Conservation (phyloP, 208 protist genomes). For the Leishmania tropica region DNA sequence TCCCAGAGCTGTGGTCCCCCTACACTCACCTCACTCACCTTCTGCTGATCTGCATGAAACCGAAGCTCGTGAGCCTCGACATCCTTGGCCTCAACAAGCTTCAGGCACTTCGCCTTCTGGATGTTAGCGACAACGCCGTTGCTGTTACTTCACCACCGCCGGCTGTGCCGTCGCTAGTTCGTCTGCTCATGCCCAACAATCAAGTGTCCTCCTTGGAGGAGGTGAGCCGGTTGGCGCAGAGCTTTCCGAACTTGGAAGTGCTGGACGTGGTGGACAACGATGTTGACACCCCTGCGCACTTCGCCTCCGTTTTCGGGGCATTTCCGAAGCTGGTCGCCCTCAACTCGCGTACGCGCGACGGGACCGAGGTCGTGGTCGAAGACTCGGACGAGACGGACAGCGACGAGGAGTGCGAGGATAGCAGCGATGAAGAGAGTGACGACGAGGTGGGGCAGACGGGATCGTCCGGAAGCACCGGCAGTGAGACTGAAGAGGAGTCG, state of each 20-base stretch:
- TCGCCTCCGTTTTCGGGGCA: conserved; percentile 49
- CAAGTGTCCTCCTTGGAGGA: conserved; percentile 48
- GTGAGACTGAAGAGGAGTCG: conserved; percentile 15
- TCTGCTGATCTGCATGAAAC: conserved; percentile 70
- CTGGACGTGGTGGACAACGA: conserved; percentile 69
- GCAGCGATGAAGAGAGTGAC: conserved; percentile 7
- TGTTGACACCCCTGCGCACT: conserved; percentile 48
- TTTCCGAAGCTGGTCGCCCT: conserved; percentile 60
- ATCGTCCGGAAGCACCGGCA: neutral
- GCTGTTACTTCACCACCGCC: conserved; percentile 33
- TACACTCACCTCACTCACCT: conserved; percentile 63
- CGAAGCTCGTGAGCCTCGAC: conserved; percentile 42
- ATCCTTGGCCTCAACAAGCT: conserved; percentile 36
- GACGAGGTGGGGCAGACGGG: neutral
- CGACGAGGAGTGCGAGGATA: conserved; percentile 29
- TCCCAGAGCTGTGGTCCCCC: conserved; percentile 47
- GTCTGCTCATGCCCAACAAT: conserved; percentile 81
- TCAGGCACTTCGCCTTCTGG: conserved; percentile 54
- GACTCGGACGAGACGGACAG: conserved; percentile 37
- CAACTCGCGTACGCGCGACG: conserved; percentile 53
- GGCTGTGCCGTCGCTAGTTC: conserved; percentile 31
- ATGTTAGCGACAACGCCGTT: conserved; percentile 88
- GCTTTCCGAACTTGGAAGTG: conserved; percentile 68
- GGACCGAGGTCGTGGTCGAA: conserved; percentile 50
- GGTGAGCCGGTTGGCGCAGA: conserved; percentile 47